Evolutionary conservation across 768 basidiomycete genomes (phyloP).

Genomic region (Tylopilus sp.): DNA sequence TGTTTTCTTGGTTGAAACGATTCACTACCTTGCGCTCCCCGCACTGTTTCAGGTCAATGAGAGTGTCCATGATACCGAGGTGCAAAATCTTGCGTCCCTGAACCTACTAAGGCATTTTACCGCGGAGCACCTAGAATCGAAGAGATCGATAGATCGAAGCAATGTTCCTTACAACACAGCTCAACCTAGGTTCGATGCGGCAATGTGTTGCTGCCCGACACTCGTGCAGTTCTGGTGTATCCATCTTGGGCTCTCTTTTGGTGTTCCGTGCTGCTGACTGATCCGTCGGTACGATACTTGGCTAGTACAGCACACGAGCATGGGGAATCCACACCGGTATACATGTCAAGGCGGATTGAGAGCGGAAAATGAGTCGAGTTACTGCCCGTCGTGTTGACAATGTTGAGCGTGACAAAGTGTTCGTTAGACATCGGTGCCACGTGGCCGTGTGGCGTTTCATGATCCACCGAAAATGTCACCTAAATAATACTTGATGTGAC

Average conservation of each 20-base stretch:
- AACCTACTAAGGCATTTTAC: neutral
- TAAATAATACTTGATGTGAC: too few species aligned
- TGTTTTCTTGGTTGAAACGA: too few species aligned
- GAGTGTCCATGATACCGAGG: neutral
- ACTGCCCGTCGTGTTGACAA: too few species aligned
- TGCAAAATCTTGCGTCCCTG: neutral
- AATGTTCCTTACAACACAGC: neutral
- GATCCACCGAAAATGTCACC: too few species aligned
- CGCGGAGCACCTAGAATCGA: neutral
- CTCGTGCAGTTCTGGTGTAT: neutral
- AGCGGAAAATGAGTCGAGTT: too few species aligned
- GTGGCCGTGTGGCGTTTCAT: too few species aligned
- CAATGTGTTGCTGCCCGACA: neutral
- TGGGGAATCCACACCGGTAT: neutral
- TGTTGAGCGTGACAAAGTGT: too few species aligned
- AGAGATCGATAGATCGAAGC: neutral
- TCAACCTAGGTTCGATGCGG: neutral
- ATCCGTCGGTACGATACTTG: neutral
- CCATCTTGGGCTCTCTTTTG: neutral
- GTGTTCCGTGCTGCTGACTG: neutral
- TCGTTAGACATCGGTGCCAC: too few species aligned
- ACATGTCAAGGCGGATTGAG: neutral
- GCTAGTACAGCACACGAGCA: neutral
- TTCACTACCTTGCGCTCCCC: too few species aligned
- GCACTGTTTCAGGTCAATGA: too few species aligned